Conservation (phyloP, 2,329 filamentous ascomycete species). For the Pezicula rhizophila region DNA sequence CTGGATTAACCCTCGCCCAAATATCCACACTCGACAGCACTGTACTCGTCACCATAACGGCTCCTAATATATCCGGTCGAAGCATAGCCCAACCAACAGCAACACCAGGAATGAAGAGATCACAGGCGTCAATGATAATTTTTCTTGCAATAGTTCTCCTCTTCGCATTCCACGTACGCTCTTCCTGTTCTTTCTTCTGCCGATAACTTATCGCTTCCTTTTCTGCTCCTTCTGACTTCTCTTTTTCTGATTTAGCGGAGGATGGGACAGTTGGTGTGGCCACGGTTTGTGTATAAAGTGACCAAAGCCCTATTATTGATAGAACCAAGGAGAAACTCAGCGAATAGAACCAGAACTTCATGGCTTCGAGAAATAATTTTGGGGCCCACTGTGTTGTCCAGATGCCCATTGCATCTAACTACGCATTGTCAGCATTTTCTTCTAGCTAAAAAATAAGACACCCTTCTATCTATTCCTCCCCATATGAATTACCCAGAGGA, state of each 20-base stretch:
- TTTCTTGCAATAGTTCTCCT: constrained; percentile 36
- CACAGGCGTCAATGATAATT: constrained; percentile 51
- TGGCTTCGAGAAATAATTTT: constrained; percentile 51
- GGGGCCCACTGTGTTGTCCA: constrained; percentile 36
- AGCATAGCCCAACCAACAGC: constrained; percentile 51
- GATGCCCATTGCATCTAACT: constrained; percentile 44
- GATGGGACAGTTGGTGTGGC: not conserved
- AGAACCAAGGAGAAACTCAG: constrained; percentile 45
- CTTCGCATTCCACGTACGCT: constrained; percentile 14
- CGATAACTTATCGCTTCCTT: constrained; percentile 13
- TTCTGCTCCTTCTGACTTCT: constrained; percentile 28
- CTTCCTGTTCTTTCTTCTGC: constrained; percentile 17
- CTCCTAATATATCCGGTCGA: constrained; percentile 46
- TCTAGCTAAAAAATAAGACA: not conserved
- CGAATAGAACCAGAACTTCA: constrained; percentile 65
- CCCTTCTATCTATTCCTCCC: constrained; percentile 25
- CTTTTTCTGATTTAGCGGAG: not conserved
- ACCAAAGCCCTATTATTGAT: constrained; percentile 36
- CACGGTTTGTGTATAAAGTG: constrained; percentile 1
- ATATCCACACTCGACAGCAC: constrained; percentile 53
- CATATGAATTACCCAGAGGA: not conserved
- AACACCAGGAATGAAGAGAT: constrained; percentile 55
- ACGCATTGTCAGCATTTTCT: constrained; percentile 1
- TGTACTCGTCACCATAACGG: constrained; percentile 54
- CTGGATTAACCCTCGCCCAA: constrained; percentile 45